Conservation (phyloP, 1,284 basidiomycete species). For the Tylopilus orsonianus region DNA sequence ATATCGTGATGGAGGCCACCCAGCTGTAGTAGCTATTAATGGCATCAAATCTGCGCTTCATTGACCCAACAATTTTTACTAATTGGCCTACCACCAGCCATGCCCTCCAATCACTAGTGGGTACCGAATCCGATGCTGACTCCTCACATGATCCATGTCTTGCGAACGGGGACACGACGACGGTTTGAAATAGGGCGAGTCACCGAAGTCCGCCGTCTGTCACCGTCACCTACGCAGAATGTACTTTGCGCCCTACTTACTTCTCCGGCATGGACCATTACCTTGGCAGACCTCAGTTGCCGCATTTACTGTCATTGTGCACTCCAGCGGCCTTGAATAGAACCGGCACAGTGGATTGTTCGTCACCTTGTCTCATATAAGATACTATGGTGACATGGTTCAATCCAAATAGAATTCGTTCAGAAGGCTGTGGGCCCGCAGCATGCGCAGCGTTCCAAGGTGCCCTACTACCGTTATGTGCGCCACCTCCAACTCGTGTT, state of each 20-base stretch:
- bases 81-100: background rate
- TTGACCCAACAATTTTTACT: too few relatives aligned
- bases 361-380: background rate
- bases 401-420: background rate
- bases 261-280: too few relatives aligned
- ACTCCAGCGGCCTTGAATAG: background rate
- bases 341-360: background rate
- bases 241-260: too few relatives aligned
- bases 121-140: too few relatives aligned
- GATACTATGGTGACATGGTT: background rate
- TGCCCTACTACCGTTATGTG: background rate
- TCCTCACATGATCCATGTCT: too few relatives aligned
- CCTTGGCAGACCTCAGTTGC: background rate
- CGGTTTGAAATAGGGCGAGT: too few relatives aligned
- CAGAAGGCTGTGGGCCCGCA: conserved; percentile 4
- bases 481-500: background rate
- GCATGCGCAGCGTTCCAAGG: background rate
- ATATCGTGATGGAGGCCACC: conserved; percentile 6
- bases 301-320: background rate
- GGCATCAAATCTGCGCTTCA: too few relatives aligned
- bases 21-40: conserved; percentile 5
- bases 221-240: too few relatives aligned
- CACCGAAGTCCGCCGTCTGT: too few relatives aligned
- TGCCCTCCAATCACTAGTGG: too few relatives aligned
- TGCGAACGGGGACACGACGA: too few relatives aligned